Conservation (phyloP, 257 asterid genomes). For the Nicotiana knightiana region DNA sequence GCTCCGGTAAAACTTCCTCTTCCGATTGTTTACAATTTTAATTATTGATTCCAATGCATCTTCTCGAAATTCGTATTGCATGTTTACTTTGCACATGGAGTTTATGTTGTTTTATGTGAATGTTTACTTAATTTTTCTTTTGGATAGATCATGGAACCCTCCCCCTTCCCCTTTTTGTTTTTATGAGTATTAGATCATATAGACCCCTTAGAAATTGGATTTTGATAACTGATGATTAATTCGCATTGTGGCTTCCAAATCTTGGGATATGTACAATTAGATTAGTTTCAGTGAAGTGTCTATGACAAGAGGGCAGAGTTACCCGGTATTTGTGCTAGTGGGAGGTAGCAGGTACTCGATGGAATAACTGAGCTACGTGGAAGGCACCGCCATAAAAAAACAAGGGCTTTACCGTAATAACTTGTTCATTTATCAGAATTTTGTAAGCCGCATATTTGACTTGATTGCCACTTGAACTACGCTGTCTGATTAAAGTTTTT, state of each 20-base stretch:
- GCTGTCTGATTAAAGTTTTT: neutral
- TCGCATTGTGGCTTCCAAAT: neutral
- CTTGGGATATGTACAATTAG: neutral
- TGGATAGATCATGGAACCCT: neutral
- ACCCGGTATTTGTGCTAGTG: no score
- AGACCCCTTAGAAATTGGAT: neutral
- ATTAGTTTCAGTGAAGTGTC: neutral
- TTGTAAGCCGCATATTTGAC: neutral
- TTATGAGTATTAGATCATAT: neutral
- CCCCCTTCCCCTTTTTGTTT: neutral
- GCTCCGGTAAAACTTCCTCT: conserved; percentile 48
- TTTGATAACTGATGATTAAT: neutral
- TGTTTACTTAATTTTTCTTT: no score
- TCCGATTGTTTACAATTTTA: neutral
- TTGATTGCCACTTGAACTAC: neutral
- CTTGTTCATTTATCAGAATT: neutral
- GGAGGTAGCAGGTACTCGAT: no score
- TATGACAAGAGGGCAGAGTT: neutral
- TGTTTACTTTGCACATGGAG: neutral
- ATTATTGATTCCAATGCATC: neutral
- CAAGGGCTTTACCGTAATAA: neutral
- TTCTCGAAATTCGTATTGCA: neutral
- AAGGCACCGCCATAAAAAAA: no score
- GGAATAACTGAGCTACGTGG: no score
- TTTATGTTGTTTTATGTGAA: neutral